Conservation (phyloP, 495 filamentous ascomycete species). For the Xylaria scruposa region DNA sequence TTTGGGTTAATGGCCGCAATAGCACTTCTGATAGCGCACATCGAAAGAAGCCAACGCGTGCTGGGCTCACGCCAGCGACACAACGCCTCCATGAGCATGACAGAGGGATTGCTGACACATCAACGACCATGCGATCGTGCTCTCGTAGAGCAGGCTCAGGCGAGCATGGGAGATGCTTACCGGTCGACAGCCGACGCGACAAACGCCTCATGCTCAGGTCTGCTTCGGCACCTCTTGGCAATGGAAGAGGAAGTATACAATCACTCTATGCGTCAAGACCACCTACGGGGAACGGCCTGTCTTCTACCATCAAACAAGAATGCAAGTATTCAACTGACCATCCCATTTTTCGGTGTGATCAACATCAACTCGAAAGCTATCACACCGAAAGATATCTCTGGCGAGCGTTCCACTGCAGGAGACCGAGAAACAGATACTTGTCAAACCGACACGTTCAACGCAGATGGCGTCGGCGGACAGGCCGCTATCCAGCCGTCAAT, state of each 20-base stretch:
- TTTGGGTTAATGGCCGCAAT: constrained; percentile 44
- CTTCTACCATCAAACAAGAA: not conserved
- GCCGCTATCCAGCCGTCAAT: not conserved
- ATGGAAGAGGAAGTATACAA: constrained; percentile 44
- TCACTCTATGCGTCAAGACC: constrained; percentile 24
- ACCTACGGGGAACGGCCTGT: constrained; percentile 20
- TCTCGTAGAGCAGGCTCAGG: constrained; percentile 51
- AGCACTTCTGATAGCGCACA: constrained; percentile 44
- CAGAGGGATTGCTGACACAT: constrained; percentile 42
- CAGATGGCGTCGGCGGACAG: constrained; percentile 14
- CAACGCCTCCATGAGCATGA: constrained; percentile 17
- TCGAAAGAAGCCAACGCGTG: constrained; percentile 26
- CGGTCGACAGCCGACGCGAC: constrained; percentile 1
- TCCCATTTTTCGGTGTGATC: constrained; percentile 47
- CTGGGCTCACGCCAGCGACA: constrained; percentile 22
- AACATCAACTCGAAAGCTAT: constrained; percentile 30
- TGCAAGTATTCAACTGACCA: constrained; percentile 12
- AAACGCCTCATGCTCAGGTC: constrained; percentile 30
- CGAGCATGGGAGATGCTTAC: constrained; percentile 30
- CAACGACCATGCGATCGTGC: constrained; percentile 52
- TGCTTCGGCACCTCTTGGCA: constrained; percentile 44
- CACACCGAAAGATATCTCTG: constrained; percentile 7
- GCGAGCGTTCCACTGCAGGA: constrained; percentile 7
- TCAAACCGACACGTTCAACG: not conserved
- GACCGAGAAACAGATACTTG: not conserved